Evolutionary conservation across 2,329 filamentous ascomycete species (phyloP), one percentile per base, ranked within the genome.

Genomic region (Trichoderma asperellum): DNA sequence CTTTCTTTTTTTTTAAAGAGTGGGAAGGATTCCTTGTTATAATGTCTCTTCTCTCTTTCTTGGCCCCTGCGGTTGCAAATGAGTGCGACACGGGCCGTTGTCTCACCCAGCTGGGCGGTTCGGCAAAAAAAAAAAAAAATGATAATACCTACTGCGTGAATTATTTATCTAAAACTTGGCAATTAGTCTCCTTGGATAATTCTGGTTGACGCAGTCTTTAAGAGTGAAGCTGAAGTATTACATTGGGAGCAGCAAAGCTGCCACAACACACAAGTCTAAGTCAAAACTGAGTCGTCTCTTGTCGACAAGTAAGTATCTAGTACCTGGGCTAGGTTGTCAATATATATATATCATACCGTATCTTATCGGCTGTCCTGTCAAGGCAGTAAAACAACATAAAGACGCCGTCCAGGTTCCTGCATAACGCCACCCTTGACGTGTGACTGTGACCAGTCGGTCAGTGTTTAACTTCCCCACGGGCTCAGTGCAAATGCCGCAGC

Each of bases 61-160:
- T 43, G 32, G n/a, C 53, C 29, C 29, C n/a, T 62, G 43, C 14
- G 59, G 21, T 16, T 49, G 27, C 16, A 29, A 52, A 34, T 32
- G 27, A 61, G 37, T 27, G 34, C n/a, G 49, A 57, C 27, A 57
- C 56, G 62, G 62, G 37, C 62, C 49, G 63, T 16, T 66, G 63
- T 66, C 53, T 66, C 53, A 66, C 63, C 63, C 63, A 58, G 53
- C 63, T 49, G 37, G 29, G 29, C 53, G 63, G 63, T 66, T 66
- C 63, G 37, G 62, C 2, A 65, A 40, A 65, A 57, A 56, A 40
- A 65, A 57, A 56, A 47, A 24, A 27, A 49, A 40, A 40, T 24
- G 24, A 24, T 24, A 40, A 18, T 6, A 2, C 7, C 1, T n/a
- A 8, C 53, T 47, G 37, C 62, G 27, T 65, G 62, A 47, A 57